phyloP scores from a whole-genome alignment of 1,284 basidiomycete genomes.

The Naganishia cerealis region DNA sequence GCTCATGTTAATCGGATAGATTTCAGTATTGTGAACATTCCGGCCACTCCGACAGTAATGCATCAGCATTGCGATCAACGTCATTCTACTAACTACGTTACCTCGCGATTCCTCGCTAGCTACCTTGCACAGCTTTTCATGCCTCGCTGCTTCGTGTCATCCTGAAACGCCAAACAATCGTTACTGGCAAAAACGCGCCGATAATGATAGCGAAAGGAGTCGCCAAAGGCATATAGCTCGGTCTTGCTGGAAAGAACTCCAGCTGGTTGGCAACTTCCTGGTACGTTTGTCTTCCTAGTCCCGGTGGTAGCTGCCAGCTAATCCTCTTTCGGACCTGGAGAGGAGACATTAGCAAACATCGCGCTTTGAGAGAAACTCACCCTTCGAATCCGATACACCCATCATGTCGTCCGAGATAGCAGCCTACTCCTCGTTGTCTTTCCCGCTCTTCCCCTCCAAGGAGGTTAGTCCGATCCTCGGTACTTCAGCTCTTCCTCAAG shows the following conservation, averaged over 20 bases:
- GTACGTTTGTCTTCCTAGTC: too few relatives aligned
- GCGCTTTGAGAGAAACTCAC: not conserved
- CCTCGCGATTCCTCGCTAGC: not conserved
- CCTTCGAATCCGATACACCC: not conserved
- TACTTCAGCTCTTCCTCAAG: conserved; percentile 4
- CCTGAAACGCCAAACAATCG: not conserved
- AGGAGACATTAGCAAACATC: too few relatives aligned
- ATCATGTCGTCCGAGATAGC: not conserved
- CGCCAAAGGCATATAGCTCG: not conserved
- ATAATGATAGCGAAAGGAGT: not conserved
- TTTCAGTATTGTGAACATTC: not conserved
- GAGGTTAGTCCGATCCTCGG: conserved; percentile 4
- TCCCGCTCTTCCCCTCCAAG: conserved; percentile 4
- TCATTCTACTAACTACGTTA: not conserved
- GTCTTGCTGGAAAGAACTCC: not conserved
- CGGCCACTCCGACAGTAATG: too few relatives aligned
- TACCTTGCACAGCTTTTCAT: not conserved
- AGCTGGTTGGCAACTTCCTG: too few relatives aligned
- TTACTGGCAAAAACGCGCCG: not conserved
- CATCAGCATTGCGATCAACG: not conserved
- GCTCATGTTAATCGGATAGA: not conserved
- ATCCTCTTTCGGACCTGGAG: too few relatives aligned
- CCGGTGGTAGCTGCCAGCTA: too few relatives aligned
- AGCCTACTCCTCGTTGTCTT: conserved; percentile 4
- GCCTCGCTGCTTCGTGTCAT: not conserved